A percentile compares a stretch with the other conserved stretches of the same genome.
Conservation (phyloP, 2,329 filamentous ascomycete species). For the Colletotrichum orchidophilum region DNA sequence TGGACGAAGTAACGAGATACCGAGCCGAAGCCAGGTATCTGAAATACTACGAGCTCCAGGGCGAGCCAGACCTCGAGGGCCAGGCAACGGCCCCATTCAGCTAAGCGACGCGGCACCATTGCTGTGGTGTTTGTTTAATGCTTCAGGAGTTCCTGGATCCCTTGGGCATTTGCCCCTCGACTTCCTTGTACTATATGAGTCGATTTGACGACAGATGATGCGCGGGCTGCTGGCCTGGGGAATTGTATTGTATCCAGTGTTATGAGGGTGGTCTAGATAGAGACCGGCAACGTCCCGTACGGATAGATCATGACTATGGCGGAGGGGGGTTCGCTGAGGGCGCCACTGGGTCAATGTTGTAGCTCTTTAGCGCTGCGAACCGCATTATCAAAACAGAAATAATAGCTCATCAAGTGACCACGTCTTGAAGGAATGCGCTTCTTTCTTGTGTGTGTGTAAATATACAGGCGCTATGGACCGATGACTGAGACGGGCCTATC, state of each 20-base stretch:
- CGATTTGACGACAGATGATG: slow-evolving; percentile 24
- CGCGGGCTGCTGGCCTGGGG: slow-evolving; percentile 9
- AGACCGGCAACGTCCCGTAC: slow-evolving; percentile 8
- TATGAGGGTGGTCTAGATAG: slow-evolving; percentile 21
- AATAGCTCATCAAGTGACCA: slow-evolving; percentile 25
- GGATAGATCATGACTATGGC: neutral
- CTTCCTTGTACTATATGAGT: slow-evolving; percentile 32
- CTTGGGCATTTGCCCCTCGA: slow-evolving; percentile 6
- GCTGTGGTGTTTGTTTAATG: slow-evolving; percentile 7
- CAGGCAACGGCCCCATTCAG: slow-evolving; percentile 63
- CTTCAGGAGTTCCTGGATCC: slow-evolving; percentile 3
- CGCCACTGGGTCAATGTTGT: neutral
- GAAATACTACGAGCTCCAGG: slow-evolving; percentile 63
- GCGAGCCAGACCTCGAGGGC: slow-evolving; percentile 55
- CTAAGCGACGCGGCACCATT: slow-evolving; percentile 40
- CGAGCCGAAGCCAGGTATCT: slow-evolving; percentile 62
- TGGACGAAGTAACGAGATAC: slow-evolving; percentile 60
- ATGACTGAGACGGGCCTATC: neutral
- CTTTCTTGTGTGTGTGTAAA: neutral
- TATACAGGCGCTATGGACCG: neutral
- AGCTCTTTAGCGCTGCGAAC: slow-evolving; percentile 8
- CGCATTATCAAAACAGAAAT: slow-evolving; percentile 7
- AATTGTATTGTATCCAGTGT: slow-evolving; percentile 28
- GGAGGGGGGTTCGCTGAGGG: slow-evolving; percentile 11
- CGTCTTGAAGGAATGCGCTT: neutral